Evolutionary conservation across 139 green algal genomes (phyloP).

Genomic region (Pycnococcus provasolii): DNA sequence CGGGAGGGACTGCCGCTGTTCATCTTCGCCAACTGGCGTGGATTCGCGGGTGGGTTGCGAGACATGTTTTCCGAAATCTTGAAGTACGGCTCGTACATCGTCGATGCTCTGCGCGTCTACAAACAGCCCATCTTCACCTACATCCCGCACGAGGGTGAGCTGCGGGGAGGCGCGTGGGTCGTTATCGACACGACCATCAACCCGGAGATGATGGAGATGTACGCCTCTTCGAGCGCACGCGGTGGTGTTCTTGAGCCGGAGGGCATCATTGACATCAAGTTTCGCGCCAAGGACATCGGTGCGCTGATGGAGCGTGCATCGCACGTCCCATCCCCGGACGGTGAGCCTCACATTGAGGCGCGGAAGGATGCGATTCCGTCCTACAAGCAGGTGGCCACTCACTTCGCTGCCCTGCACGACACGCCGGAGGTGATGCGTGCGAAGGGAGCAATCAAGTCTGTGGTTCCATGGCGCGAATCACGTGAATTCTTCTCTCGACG

Average conservation of each 20-base stretch:
- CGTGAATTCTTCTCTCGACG: constrained; percentile 65
- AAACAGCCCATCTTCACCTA: constrained; percentile 81
- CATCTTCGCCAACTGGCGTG: constrained; percentile 92
- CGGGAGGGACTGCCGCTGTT: constrained; percentile 84
- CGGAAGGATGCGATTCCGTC: constrained; percentile 64
- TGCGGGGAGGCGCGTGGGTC: constrained; percentile 89
- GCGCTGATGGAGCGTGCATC: constrained; percentile 71
- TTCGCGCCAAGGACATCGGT: constrained; percentile 60
- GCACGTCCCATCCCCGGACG: constrained; percentile 35
- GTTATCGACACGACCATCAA: constrained; percentile 89
- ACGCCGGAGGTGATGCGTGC: constrained; percentile 76
- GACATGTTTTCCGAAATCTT: constrained; percentile 93
- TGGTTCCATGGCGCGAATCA: constrained; percentile 68
- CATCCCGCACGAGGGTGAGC: constrained; percentile 71
- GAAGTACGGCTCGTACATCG: constrained; percentile 81
- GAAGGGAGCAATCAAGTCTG: constrained; percentile 61
- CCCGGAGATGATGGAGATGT: constrained; percentile 41
- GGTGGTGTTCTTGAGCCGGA: constrained; percentile 88
- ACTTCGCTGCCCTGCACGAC: constrained; percentile 93
- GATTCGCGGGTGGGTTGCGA: constrained; percentile 82
- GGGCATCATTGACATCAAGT: constrained; percentile 96
- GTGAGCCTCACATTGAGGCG: constrained; percentile 11
- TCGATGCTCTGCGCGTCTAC: constrained; percentile 81
- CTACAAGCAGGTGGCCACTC: constrained; percentile 52
- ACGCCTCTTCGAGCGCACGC: constrained; percentile 30